Evolutionary conservation across 768 basidiomycete species (phyloP).

Genomic region (Sporobolomyces roseus): DNA sequence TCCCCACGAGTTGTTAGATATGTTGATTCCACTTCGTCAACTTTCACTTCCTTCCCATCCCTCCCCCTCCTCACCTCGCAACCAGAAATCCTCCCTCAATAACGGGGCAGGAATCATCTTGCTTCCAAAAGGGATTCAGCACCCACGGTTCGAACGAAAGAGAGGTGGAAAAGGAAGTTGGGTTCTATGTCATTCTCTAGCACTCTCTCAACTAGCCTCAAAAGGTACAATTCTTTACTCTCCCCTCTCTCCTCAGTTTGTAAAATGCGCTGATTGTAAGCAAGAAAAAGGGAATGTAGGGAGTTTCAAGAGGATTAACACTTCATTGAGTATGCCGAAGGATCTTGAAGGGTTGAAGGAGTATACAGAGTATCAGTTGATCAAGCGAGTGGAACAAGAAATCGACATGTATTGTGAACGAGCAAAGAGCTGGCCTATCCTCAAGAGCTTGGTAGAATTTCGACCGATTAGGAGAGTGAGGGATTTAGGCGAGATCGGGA

Average conservation of each 20-base stretch:
- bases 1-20: neutral
- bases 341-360: neutral
- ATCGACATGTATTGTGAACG: conserved; percentile 8
- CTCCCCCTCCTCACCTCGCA: neutral
- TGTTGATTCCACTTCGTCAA: conserved; percentile 9
- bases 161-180: conserved; percentile 4
- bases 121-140: neutral
- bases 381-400: conserved; percentile 2
- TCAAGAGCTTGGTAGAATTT: neutral
- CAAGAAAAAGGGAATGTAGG: neutral
- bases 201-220: neutral
- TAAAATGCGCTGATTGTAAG: too few species aligned
- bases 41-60: neutral
- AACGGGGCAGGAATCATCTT: neutral
- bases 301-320: conserved; percentile 1
- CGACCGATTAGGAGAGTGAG: neutral
- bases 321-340: neutral
- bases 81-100: neutral
- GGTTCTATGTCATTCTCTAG: conserved; percentile 5
- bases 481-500: neutral
- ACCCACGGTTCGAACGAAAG: conserved; percentile 1
- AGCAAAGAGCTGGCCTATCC: neutral
- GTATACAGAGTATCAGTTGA: neutral
- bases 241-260: too few species aligned
- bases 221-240: conserved; percentile 3